Base-by-base conservation (phyloP, 495 filamentous ascomycete species). In the Neurospora sp. region DNA sequence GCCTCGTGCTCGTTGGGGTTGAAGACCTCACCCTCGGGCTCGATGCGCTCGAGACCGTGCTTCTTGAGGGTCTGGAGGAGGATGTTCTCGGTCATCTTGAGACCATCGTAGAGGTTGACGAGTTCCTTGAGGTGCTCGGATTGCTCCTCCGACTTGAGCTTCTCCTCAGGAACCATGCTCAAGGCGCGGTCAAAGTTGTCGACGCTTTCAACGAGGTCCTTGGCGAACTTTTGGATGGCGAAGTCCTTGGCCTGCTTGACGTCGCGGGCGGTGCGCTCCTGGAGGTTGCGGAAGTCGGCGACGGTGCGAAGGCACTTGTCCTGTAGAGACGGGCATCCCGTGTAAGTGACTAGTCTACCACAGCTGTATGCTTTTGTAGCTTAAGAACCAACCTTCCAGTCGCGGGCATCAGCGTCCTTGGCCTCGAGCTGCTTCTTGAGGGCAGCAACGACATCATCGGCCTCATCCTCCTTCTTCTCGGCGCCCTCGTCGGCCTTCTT, bases 131-230 rank as follows among this genome's bases (percentile, higher is more conserved):
- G 84, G 75, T 85, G 78, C 72, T 89, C 84, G 69, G 84, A 82
- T 71, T 88, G 84, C 74, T 87, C 84, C 48, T 82, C 80, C 5
- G 87, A 77, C 23, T 81, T 83, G 75, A 96, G 87, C 82, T 91
- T 91, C 37, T 92, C 91, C 59, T 87, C 78, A 54, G 93, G 90
- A 71, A 98, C 96, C 72, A 89, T 92, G 70, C 85, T 76, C 46
- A 99, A 88, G 69, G 96, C 96, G 74, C 94, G 93, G 83, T 99
- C 96, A 70, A 99, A 90, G 87, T 98, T 99, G 86, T 99, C 96
- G 81, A 99, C 90, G 78, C 87, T 90, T 77, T 98, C 96, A 71
- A 99, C 88, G 48, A 99, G 90, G 83, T 99, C 96, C 80, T 92
- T 90, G 79, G 95, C 93, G 84, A 99, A 99, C 71, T 90, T 89